Evolutionary conservation across 2,329 filamentous ascomycete species (phyloP).

Genomic region (Sporothrix protearum): DNA sequence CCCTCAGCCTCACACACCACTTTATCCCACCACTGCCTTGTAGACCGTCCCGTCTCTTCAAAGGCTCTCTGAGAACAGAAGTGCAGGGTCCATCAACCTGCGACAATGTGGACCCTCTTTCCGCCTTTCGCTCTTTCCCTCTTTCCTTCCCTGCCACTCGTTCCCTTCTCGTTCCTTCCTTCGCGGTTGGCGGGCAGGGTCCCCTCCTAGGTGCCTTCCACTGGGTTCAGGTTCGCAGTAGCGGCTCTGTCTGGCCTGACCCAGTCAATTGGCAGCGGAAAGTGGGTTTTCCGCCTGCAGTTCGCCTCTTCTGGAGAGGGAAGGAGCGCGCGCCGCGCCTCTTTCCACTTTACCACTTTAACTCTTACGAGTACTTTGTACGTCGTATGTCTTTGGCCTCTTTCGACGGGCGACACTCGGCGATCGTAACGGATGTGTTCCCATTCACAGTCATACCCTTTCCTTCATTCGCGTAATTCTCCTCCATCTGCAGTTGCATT

Average conservation of each 20-base stretch:
- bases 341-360: neutral
- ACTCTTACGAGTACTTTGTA: neutral
- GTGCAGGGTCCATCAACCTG: neutral
- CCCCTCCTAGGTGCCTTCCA: neutral
- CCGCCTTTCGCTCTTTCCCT: neutral
- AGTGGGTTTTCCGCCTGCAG: neutral
- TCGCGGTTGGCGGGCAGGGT: neutral
- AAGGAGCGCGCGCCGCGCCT: neutral
- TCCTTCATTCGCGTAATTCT: neutral
- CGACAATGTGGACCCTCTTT: neutral
- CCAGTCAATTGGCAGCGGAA: neutral
- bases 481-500: neutral
- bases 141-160: neutral
- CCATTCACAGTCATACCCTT: too few relatives aligned
- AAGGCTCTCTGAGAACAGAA: neutral
- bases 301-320: neutral
- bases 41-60: too few relatives aligned
- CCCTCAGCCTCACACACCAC: constrained; percentile 13
- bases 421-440: neutral
- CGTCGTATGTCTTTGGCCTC: neutral
- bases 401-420: neutral
- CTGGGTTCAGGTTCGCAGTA: neutral
- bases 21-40: constrained; percentile 1
- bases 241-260: neutral
- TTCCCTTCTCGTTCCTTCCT: neutral